Conservation (phyloP, 176 grass and related monocot genomes). For the Thalia dealbata region DNA sequence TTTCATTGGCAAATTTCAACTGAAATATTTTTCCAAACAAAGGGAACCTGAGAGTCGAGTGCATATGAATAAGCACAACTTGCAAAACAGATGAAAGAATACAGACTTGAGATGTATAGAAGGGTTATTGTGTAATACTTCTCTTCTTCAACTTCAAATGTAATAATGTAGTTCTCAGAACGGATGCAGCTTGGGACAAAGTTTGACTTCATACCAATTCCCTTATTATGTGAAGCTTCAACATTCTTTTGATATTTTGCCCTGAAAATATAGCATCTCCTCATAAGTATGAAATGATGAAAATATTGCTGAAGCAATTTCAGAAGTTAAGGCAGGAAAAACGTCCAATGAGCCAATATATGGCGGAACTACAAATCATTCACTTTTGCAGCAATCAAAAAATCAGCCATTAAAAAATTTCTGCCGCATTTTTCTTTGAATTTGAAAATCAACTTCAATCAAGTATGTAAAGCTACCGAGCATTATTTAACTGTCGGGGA, state of each 20-base stretch:
- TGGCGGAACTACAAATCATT: too few relatives aligned
- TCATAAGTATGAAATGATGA: not conserved
- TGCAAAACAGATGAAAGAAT: constrained; percentile 7
- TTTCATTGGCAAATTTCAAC: constrained; percentile 76
- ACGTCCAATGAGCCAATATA: too few relatives aligned
- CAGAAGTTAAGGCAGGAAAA: not conserved
- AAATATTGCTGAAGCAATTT: not conserved
- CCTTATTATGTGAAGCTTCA: constrained; percentile 85
- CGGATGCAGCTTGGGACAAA: constrained; percentile 78
- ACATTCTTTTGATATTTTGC: constrained; percentile 98
- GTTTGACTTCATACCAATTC: constrained; percentile 44
- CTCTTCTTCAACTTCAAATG: constrained; percentile 96
- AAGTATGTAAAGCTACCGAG: not conserved
- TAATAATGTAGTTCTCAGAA: constrained; percentile 90
- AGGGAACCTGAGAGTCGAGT: constrained; percentile 55
- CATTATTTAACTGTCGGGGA: too few relatives aligned
- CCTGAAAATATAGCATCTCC: constrained; percentile 32
- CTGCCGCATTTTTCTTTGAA: not conserved
- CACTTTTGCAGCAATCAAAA: not conserved
- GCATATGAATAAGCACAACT: constrained; percentile 21
- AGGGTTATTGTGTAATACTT: constrained; percentile 35
- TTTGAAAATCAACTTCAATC: not conserved
- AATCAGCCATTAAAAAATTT: not conserved
- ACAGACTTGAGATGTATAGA: not conserved
- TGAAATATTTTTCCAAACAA: constrained; percentile 90